Percentiles rank a stretch among this genome's conserved stretches.
phyloP scores from a whole-genome alignment of 257 asterid species.

The Salvia miltiorrhiza region DNA sequence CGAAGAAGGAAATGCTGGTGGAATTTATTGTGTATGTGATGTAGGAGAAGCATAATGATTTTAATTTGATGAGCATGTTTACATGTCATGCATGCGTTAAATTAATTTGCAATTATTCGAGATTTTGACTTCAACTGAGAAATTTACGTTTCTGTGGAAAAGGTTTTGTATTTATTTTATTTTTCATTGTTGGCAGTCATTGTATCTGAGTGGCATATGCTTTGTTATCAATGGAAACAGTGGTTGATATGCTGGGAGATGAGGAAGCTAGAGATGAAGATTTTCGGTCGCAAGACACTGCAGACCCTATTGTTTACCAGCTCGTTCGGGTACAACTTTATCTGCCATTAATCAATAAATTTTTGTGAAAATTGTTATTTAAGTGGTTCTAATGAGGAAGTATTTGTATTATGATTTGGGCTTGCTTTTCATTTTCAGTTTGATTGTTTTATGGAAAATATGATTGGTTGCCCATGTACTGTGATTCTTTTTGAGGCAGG shows the following conservation, averaged over 20 bases:
- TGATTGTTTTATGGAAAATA: slow-evolving; percentile 3
- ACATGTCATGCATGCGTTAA: slow-evolving; percentile 13
- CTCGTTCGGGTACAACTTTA: slow-evolving; percentile 67
- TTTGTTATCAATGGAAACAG: slow-evolving; percentile 51
- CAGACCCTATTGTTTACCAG: slow-evolving; percentile 81
- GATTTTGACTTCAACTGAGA: slow-evolving; percentile 6
- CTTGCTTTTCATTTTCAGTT: not conserved
- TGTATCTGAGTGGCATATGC: slow-evolving; percentile 42
- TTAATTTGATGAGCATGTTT: not conserved
- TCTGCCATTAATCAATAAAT: not conserved
- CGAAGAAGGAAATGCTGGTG: slow-evolving; percentile 9
- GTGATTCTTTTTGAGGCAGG: not conserved
- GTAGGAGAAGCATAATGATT: not conserved
- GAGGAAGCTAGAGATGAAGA: slow-evolving; percentile 43
- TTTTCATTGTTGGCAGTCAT: slow-evolving; percentile 26
- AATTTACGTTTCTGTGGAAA: not conserved
- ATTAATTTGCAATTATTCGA: not conserved
- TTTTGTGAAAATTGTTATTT: not conserved
- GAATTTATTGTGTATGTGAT: not conserved
- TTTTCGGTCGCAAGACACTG: slow-evolving; percentile 25
- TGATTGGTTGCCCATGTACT: not conserved
- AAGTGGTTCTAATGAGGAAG: not conserved
- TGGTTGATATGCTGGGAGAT: slow-evolving; percentile 43
- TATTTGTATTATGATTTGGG: not conserved
- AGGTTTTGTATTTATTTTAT: not conserved